These are phyloP conservation scores for Gynochthodes officinalis DNA, from an alignment of 257 asterid species.

Conservation along the genomic window DNA sequence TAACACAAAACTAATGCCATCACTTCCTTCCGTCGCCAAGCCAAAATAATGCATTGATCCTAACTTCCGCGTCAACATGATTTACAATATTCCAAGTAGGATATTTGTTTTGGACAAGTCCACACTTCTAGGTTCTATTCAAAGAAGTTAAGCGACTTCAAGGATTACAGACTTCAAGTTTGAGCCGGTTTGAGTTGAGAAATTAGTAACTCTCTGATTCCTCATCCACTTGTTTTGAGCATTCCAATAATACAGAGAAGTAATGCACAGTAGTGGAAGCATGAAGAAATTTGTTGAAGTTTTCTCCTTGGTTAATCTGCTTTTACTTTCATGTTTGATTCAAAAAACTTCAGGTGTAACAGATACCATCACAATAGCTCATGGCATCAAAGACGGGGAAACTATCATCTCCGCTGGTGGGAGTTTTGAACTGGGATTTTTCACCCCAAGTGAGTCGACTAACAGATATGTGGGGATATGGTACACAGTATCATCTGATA, in stretches of 20 bases:
- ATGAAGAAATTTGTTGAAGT: not conserved
- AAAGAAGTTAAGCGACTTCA: not conserved
- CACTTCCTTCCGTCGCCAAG: not conserved
- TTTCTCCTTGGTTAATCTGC: not conserved
- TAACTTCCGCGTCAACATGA: not conserved
- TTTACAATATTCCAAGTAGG: not conserved
- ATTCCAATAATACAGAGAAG: not conserved
- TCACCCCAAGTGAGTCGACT: conserved; percentile 31
- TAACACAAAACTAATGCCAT: too few relatives aligned
- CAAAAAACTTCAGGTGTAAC: not conserved
- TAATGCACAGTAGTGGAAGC: not conserved
- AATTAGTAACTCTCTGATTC: not conserved
- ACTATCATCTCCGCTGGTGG: conserved; percentile 38
- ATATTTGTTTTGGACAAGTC: not conserved
- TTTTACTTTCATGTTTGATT: not conserved
- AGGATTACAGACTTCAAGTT: not conserved
- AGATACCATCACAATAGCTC: conserved; percentile 3
- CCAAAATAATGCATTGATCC: not conserved
- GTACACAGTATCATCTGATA: conserved; percentile 43
- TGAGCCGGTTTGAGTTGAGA: not conserved
- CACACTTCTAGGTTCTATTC: not conserved
- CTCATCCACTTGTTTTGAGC: not conserved
- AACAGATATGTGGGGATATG: conserved; percentile 41
- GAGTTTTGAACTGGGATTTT: conserved; percentile 43
- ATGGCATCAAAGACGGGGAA: conserved; percentile 28